Conservation (phyloP, 2,329 filamentous ascomycete genomes). For the Cryphonectria nitschkei region DNA sequence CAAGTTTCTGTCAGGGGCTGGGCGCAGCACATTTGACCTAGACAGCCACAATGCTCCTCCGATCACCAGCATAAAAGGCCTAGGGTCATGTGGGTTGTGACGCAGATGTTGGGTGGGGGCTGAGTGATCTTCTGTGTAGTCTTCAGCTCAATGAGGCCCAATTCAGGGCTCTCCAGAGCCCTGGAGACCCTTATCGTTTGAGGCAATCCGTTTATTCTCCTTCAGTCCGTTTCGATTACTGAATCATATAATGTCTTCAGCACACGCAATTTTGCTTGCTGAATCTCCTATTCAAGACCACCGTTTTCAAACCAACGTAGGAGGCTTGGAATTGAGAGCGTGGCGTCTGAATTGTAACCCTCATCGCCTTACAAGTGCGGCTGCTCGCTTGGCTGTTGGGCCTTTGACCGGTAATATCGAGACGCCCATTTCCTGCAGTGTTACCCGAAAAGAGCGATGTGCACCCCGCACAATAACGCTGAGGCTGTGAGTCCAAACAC, state of each 20-base stretch:
- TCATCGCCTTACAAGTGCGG: background rate
- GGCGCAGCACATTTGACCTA: background rate
- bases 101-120: background rate
- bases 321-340: background rate
- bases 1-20: background rate
- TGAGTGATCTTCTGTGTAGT: background rate
- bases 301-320: background rate
- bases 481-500: background rate
- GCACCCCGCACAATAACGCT: background rate
- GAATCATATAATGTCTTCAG: background rate
- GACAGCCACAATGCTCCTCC: background rate
- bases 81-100: background rate
- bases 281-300: background rate
- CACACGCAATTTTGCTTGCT: background rate
- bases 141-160: background rate
- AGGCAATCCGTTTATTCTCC: background rate
- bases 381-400: background rate
- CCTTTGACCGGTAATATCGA: background rate
- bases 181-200: background rate
- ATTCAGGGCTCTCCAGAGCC: background rate
- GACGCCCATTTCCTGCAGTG: background rate
- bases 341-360: background rate
- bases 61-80: background rate
- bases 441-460: background rate
- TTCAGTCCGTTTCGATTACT: background rate